Evolutionary conservation across 23 red algal genomes (phyloP).

Genomic region (Gracilaria domingensis): DNA sequence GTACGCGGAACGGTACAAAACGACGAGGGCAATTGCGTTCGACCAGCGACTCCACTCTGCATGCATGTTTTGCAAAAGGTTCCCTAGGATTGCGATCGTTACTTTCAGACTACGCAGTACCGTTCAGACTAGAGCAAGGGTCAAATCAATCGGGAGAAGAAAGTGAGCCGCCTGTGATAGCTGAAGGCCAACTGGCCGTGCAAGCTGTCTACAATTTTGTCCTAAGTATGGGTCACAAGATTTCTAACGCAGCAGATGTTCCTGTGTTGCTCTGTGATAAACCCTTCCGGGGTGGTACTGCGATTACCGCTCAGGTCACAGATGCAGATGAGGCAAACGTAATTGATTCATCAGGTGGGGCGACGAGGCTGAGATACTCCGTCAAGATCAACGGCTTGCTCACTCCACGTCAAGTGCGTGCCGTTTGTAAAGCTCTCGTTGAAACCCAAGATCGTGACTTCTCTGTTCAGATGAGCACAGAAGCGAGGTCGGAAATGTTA

Average conservation of each 20-base stretch:
- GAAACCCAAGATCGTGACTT: slow-evolving; percentile 51
- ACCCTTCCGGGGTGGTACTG: slow-evolving; percentile 56
- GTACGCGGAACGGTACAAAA: slow-evolving; percentile 22
- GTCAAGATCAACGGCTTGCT: slow-evolving; percentile 55
- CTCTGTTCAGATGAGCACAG: slow-evolving; percentile 39
- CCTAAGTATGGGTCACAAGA: slow-evolving; percentile 29
- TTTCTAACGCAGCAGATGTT: slow-evolving; percentile 67
- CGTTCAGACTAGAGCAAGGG: slow-evolving; percentile 15
- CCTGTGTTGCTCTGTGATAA: slow-evolving; percentile 54
- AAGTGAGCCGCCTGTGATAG: slow-evolving; percentile 41
- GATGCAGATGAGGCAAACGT: slow-evolving; percentile 19
- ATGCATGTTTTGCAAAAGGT: slow-evolving; percentile 29
- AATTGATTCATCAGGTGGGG: neutral
- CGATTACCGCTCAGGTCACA: slow-evolving; percentile 32
- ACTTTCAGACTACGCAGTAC: slow-evolving; percentile 50
- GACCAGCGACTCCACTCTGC: neutral
- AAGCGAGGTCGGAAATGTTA: slow-evolving; percentile 31
- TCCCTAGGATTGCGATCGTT: slow-evolving; percentile 54
- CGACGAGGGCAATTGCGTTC: neutral
- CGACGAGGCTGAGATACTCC: slow-evolving; percentile 21
- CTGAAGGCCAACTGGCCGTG: slow-evolving; percentile 35
- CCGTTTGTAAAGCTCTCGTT: slow-evolving; percentile 53
- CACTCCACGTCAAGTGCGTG: slow-evolving; percentile 53
- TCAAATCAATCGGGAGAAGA: neutral
- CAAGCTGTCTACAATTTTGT: slow-evolving; percentile 76